These are phyloP conservation scores for Colletotrichum godetiae DNA, from an alignment of 2,329 filamentous ascomycete genomes.

Conservation along the genomic window DNA sequence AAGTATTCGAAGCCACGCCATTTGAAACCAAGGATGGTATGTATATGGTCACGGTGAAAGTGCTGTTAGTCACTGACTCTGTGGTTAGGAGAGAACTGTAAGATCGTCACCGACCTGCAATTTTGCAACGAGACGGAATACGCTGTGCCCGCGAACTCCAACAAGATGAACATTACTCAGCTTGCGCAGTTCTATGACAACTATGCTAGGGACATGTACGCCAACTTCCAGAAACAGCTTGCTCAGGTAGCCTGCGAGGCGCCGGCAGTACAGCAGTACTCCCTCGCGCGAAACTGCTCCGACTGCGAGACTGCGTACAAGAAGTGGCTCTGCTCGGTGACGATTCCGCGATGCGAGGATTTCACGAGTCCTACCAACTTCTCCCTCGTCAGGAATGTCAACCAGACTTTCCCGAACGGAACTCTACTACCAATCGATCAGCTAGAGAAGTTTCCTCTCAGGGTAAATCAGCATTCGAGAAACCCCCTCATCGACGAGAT, in stretches of 20 bases:
- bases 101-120: slow-evolving; percentile 84
- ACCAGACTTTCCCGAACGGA: slow-evolving; percentile 77
- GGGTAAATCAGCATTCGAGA: slow-evolving; percentile 68
- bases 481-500: slow-evolving; percentile 77
- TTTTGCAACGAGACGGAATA: slow-evolving; percentile 93
- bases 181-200: slow-evolving; percentile 83
- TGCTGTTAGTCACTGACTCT: neutral
- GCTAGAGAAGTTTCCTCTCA: slow-evolving; percentile 42
- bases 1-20: slow-evolving; percentile 76
- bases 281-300: slow-evolving; percentile 79
- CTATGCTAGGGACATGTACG: slow-evolving; percentile 75
- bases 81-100: slow-evolving; percentile 79
- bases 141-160: slow-evolving; percentile 85
- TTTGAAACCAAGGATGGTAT: slow-evolving; percentile 84
- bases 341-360: slow-evolving; percentile 92
- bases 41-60: slow-evolving; percentile 36
- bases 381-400: slow-evolving; percentile 73
- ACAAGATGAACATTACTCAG: slow-evolving; percentile 65
- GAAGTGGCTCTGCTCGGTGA: slow-evolving; percentile 92
- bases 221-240: slow-evolving; percentile 83
- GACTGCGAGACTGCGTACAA: slow-evolving; percentile 89
- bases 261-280: slow-evolving; percentile 79
- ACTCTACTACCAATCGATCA: slow-evolving; percentile 57
- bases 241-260: slow-evolving; percentile 89
- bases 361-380: slow-evolving; percentile 67